Evolutionary conservation across 495 filamentous ascomycete species (phyloP).

Genomic region (Aspergillus baeticus): DNA sequence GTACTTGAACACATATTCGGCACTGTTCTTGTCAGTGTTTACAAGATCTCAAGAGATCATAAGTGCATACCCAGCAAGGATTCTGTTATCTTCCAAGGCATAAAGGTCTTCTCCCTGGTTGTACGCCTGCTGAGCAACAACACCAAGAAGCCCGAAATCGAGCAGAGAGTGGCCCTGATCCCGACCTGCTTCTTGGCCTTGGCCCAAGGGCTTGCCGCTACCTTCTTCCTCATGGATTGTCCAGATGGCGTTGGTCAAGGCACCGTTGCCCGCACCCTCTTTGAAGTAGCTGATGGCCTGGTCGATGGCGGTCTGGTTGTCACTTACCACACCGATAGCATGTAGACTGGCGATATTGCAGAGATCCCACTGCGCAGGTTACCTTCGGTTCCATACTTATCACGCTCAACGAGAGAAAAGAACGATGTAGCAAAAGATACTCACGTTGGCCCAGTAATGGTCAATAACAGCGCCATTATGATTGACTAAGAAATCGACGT

Average conservation of each 20-base stretch:
- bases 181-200: conserved; percentile 43
- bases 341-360: conserved; percentile 40
- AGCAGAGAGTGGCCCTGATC: conserved; percentile 45
- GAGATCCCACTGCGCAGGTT: conserved; percentile 33
- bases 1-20: conserved; percentile 44
- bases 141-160: conserved; percentile 35
- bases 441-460: conserved; percentile 42
- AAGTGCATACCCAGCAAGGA: conserved; percentile 29
- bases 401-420: neutral
- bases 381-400: neutral
- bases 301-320: conserved; percentile 41
- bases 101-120: conserved; percentile 45
- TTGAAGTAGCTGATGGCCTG: conserved; percentile 36
- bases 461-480: conserved; percentile 30
- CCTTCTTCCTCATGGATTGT: conserved; percentile 18
- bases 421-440: neutral
- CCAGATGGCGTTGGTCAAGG: conserved; percentile 31
- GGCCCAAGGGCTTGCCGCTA: conserved; percentile 26
- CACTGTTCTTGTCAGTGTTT: conserved; percentile 14
- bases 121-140: conserved; percentile 38
- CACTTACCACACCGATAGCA: conserved; percentile 39
- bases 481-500: conserved; percentile 28
- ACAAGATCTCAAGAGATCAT: neutral
- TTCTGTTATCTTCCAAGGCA: conserved; percentile 27
- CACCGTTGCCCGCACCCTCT: conserved; percentile 36